These are phyloP conservation scores for Eucalyptus microcorys DNA, from an alignment of 345 rosid species.

Conservation along the genomic window DNA sequence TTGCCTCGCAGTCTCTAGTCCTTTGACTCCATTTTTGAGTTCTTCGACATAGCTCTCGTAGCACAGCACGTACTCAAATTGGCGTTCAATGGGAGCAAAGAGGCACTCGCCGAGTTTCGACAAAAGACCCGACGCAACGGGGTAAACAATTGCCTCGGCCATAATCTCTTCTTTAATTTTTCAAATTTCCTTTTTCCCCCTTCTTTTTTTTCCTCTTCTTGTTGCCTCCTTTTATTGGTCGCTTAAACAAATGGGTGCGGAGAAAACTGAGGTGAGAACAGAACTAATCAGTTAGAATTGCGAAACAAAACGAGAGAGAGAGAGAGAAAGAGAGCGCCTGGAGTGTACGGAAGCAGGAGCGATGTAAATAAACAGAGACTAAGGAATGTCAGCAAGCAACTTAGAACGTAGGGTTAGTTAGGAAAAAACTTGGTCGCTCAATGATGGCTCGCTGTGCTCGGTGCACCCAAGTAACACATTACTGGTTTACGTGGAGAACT, in stretches of 20 bases:
- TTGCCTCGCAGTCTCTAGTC: accelerated
- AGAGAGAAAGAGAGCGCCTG: too few species aligned
- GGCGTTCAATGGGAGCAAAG: not conserved
- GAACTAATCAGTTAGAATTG: too few species aligned
- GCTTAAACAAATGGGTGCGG: not conserved
- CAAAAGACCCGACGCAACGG: not conserved
- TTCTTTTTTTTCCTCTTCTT: not conserved
- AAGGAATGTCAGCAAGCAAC: not conserved
- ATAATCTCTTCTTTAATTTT: not conserved
- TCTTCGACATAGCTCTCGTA: not conserved
- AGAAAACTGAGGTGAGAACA: not conserved
- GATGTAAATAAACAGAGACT: not conserved
- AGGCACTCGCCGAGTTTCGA: accelerated
- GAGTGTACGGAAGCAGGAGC: too few species aligned
- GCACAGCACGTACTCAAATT: not conserved
- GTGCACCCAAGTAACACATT: not conserved
- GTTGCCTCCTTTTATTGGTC: not conserved
- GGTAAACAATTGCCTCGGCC: not conserved
- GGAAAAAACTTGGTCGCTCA: not conserved
- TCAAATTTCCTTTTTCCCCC: not conserved
- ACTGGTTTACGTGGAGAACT: not conserved
- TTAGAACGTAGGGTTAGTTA: too few species aligned
- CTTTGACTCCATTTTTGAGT: accelerated
- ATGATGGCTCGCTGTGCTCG: not conserved
- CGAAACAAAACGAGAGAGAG: too few species aligned